Percentiles rank a stretch among this genome's conserved stretches.
Conservation (phyloP, 768 basidiomycete species). For the Boletus eberwhitei region DNA sequence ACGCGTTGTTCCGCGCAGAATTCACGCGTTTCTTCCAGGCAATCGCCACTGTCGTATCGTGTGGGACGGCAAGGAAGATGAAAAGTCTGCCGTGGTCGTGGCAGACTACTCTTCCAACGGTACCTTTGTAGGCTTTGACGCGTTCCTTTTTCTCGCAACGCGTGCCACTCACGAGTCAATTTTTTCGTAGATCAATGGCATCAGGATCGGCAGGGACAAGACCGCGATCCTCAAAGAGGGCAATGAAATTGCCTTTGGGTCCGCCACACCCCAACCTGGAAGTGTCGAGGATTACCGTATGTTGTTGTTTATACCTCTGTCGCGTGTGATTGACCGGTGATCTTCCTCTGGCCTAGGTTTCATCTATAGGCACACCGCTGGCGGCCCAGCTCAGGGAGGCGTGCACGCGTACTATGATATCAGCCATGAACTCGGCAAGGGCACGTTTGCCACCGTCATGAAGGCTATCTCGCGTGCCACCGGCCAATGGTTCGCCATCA, state of each 20-base stretch:
- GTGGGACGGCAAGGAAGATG: conserved; percentile 35
- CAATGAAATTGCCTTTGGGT: conserved; percentile 86
- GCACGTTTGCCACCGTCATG: conserved; percentile 88
- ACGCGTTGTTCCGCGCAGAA: conserved; percentile 13
- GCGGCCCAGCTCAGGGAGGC: conserved; percentile 45
- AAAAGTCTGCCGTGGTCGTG: conserved; percentile 33
- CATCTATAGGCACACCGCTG: conserved; percentile 65
- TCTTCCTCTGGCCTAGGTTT: conserved; percentile 44
- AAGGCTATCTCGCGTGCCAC: conserved; percentile 71
- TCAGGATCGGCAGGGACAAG: conserved; percentile 37
- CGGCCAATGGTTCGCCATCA: conserved; percentile 80
- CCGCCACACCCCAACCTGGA: conserved; percentile 42
- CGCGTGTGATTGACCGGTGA: neutral
- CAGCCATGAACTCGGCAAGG: conserved; percentile 74
- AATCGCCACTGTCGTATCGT: conserved; percentile 36
- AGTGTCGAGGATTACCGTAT: conserved; percentile 72
- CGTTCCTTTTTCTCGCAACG: conserved; percentile 15
- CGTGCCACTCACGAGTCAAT: conserved; percentile 7
- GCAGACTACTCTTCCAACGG: conserved; percentile 42
- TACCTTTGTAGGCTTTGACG: conserved; percentile 34
- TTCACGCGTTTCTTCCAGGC: conserved; percentile 36
- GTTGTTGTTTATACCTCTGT: conserved; percentile 26
- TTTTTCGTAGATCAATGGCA: conserved; percentile 36
- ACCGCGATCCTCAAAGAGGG: conserved; percentile 52
- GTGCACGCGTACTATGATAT: conserved; percentile 68